phyloP scores from a whole-genome alignment of 306 rosid genomes.

The Vigna angularis region DNA sequence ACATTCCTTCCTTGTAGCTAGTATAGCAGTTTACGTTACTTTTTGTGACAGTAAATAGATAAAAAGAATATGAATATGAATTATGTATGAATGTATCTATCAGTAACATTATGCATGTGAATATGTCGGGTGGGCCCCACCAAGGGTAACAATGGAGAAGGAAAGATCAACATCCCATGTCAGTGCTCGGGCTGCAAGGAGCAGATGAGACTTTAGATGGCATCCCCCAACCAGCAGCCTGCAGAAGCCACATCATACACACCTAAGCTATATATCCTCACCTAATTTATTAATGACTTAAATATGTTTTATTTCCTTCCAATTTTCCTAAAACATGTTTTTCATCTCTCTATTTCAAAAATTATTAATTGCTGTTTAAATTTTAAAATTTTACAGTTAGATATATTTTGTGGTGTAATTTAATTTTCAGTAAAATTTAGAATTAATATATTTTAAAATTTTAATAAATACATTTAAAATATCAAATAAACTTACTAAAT shows the following conservation, averaged over 20 bases:
- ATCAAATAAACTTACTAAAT: too few species aligned
- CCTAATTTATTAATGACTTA: not conserved
- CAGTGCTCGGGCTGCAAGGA: slow-evolving; percentile 47
- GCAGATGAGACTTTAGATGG: slow-evolving; percentile 50
- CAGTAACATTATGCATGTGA: slow-evolving; percentile 49
- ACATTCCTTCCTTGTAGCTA: slow-evolving; percentile 22
- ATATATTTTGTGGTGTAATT: too few species aligned
- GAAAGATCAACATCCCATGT: slow-evolving; percentile 52
- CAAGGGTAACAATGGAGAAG: slow-evolving; percentile 9
- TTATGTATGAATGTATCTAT: slow-evolving; percentile 1
- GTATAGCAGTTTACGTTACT: slow-evolving; percentile 13
- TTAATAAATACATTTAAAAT: too few species aligned
- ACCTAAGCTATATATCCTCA: slow-evolving; percentile 16
- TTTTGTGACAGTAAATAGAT: not conserved
- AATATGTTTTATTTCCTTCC: too few species aligned
- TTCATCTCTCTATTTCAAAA: too few species aligned
- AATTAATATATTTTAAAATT: too few species aligned
- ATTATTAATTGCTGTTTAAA: too few species aligned
- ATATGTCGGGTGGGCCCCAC: slow-evolving; percentile 62
- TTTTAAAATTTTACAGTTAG: too few species aligned
- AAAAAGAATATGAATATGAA: not conserved
- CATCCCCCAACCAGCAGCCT: slow-evolving; percentile 37
- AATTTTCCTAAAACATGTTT: too few species aligned
- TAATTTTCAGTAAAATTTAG: too few species aligned
- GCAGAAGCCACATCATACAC: slow-evolving; percentile 30